Evolutionary conservation across 257 asterid genomes (phyloP), one percentile per base, ranked within the genome.

Genomic region (Fraxinus anomala): DNA sequence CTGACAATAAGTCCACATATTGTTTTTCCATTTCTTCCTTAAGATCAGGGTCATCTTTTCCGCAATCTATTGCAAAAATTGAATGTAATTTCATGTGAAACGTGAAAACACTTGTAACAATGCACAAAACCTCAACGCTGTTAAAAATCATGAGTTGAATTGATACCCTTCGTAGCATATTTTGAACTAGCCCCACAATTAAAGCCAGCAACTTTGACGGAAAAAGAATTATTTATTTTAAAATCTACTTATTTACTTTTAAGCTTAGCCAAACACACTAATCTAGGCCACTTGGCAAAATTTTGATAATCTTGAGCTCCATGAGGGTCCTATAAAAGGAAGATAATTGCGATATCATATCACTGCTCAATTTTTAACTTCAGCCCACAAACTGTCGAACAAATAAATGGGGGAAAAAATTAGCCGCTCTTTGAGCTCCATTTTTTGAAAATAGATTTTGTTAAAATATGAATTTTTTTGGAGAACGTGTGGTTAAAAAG

Each of bases 11-110:
- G 79, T 93, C 98, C 44, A 95, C 97, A 2, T 84, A 85, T 56
- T 95, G 97, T 89, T 95, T 95, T 86, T 88, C 93, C 99, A 95
- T 92, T 82, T 95, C 99, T 79, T 90, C 97, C 89, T 90, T 93
- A 21, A 95, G 94, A 34, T 91, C 97, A 2, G 97, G 99, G 73
- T 95, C 97, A 83, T 92, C 96, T 84, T 90, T 95, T 34, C 99
- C 99, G 19, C 99, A 95, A 80, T 93, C 99, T 93, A 65, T 73
- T 51, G 74, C 81, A 76, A 78, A 65, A 36, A 30, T 23, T 79
- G 33, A 26, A 77, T 24, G 31, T 24, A 0, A 33, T 65, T 67
- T 72, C 66, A 13, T 11, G 33, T 59, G 73, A 68, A 76, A 73
- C 67, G 74, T 21, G 9, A 21, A 69, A 66, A 68, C 40, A 69